Percentiles rank a stretch among this genome's conserved stretches.
Evolutionary conservation across 2,329 filamentous ascomycete species (phyloP).

Genomic region (Claviceps pazoutovae): DNA sequence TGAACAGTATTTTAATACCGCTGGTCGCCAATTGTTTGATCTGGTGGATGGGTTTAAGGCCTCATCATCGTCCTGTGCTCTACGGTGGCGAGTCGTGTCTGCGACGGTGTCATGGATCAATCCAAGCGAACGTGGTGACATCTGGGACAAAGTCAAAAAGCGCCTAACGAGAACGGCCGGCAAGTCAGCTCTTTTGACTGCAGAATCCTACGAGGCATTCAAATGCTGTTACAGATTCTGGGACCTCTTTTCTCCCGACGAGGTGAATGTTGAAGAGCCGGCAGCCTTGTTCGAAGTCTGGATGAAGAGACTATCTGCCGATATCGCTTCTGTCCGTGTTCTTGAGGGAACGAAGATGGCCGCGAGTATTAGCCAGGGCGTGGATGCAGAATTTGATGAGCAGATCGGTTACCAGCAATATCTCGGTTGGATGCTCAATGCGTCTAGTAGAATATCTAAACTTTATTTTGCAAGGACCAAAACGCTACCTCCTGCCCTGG

Average conservation of each 20-base stretch:
- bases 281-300: slow-evolving; percentile 21
- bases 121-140: slow-evolving; percentile 14
- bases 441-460: slow-evolving; percentile 18
- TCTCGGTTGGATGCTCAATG: slow-evolving; percentile 20
- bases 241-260: slow-evolving; percentile 25
- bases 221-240: slow-evolving; percentile 25
- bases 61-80: slow-evolving; percentile 16
- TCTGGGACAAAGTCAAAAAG: slow-evolving; percentile 22
- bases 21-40: slow-evolving; percentile 25
- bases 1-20: slow-evolving; percentile 28
- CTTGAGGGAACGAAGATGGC: slow-evolving; percentile 12
- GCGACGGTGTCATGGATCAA: slow-evolving; percentile 22
- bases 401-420: slow-evolving; percentile 18
- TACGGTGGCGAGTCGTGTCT: slow-evolving; percentile 28
- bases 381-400: slow-evolving; percentile 13
- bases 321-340: slow-evolving; percentile 13
- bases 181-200: slow-evolving; percentile 17
- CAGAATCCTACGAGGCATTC: slow-evolving; percentile 27
- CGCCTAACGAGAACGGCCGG: slow-evolving; percentile 19
- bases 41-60: slow-evolving; percentile 17
- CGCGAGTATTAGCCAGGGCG: slow-evolving; percentile 6
- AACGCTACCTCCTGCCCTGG: slow-evolving; percentile 13
- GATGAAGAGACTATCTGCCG: slow-evolving; percentile 17
- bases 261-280: slow-evolving; percentile 14
- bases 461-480: slow-evolving; percentile 15